Evolutionary conservation across 23 red algal genomes (phyloP).

Genomic region (Gracilaria vermiculophylla): DNA sequence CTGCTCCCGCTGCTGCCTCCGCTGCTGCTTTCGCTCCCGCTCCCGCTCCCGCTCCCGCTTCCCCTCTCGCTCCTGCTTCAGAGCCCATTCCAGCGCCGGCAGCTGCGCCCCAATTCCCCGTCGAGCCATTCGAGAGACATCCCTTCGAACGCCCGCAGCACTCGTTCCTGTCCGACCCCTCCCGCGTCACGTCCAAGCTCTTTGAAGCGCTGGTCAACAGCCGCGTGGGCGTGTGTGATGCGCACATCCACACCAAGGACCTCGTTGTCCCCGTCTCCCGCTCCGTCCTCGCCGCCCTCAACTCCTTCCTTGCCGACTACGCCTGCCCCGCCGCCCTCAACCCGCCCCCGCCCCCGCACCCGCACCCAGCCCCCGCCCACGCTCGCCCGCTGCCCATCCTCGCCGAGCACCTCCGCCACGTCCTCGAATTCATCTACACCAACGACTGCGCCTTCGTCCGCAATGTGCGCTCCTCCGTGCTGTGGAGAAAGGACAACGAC

Average conservation of each 20-base stretch:
- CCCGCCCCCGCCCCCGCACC: not conserved
- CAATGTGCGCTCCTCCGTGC: not conserved
- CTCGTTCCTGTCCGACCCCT: not conserved
- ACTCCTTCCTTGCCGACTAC: not conserved
- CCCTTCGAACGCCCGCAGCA: not conserved
- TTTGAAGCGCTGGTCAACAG: not conserved
- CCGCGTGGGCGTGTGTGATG: not conserved
- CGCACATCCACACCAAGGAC: not conserved
- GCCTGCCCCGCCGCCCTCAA: not conserved
- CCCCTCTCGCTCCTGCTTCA: not conserved
- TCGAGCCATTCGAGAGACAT: not conserved
- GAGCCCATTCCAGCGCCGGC: not conserved
- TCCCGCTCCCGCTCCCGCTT: no score
- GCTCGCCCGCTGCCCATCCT: not conserved
- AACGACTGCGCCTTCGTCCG: constrained; percentile 3
- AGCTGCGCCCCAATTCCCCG: not conserved
- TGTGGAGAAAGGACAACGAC: constrained; percentile 17
- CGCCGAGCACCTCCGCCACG: not conserved
- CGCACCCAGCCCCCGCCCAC: not conserved
- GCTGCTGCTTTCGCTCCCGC: no score
- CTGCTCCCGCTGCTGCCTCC: no score
- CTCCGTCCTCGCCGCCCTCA: constrained; percentile 1
- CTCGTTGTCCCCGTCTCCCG: not conserved
- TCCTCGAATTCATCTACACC: constrained; percentile 11
- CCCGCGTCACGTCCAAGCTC: not conserved